Percentiles rank a stretch among this genome's conserved stretches.
These are phyloP conservation scores for Xylaria sp. DNA, from an alignment of 2,329 filamentous ascomycete genomes.

Conservation along the genomic window DNA sequence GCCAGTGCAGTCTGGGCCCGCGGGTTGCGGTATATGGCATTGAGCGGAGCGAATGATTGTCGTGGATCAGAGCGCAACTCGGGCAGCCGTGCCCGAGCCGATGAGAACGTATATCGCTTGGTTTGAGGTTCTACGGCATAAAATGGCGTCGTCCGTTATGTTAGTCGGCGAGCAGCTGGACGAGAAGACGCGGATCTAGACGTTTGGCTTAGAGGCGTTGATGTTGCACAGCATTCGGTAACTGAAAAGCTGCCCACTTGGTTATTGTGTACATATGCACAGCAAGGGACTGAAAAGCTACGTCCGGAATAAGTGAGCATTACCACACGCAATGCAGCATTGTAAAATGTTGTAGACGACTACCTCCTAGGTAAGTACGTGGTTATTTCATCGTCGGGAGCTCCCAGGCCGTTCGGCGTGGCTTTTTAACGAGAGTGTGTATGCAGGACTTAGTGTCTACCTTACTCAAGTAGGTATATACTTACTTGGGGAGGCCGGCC, in stretches of 20 bases:
- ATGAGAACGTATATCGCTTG: constrained; percentile 23
- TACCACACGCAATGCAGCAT: neutral
- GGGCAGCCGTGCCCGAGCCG: constrained; percentile 30
- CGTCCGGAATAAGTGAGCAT: neutral
- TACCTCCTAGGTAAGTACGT: neutral
- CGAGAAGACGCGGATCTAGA: constrained; percentile 16
- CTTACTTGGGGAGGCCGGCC: neutral
- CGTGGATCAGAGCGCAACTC: constrained; percentile 24
- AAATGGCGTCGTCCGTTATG: constrained; percentile 16
- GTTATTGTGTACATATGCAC: neutral
- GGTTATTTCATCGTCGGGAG: neutral
- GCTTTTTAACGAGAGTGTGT: neutral
- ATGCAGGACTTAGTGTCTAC: neutral
- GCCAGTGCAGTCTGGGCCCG: constrained; percentile 25
- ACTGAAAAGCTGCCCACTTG: neutral
- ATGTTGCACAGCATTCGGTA: neutral
- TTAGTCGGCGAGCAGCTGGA: constrained; percentile 24
- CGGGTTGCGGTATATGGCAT: constrained; percentile 13
- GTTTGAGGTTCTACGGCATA: constrained; percentile 23
- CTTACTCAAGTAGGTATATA: neutral
- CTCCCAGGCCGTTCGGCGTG: neutral
- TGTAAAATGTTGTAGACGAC: neutral
- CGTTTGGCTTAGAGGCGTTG: constrained; percentile 4
- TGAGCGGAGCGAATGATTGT: constrained; percentile 6
- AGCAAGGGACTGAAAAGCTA: neutral